phyloP scores from a whole-genome alignment of 176 grass and related monocot species.

The Aegilops tauschii region DNA sequence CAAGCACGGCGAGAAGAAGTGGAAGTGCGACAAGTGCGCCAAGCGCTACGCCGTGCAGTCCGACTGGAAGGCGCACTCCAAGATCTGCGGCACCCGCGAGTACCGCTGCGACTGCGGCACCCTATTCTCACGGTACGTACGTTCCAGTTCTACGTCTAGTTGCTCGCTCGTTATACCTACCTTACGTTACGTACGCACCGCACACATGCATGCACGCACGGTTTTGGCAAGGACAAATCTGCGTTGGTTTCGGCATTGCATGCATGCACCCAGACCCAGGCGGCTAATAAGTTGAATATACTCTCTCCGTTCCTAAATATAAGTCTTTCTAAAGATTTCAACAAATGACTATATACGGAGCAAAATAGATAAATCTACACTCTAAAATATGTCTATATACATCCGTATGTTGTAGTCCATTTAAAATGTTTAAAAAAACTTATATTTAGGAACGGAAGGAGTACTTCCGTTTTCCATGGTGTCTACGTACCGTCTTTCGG shows the following conservation, averaged over 20 bases:
- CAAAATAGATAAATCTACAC: no score
- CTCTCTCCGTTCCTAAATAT: no score
- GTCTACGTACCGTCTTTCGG: neutral
- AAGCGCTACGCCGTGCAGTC: slow-evolving; percentile 98
- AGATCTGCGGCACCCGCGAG: slow-evolving; percentile 95
- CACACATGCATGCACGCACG: neutral
- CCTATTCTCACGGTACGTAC: slow-evolving; percentile 80
- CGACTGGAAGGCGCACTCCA: slow-evolving; percentile 97
- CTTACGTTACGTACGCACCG: neutral
- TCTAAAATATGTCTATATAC: no score
- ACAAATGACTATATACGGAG: no score
- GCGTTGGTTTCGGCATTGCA: neutral
- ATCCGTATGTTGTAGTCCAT: no score
- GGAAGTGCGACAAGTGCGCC: slow-evolving; percentile 99
- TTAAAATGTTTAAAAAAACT: no score
- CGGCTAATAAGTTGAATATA: neutral
- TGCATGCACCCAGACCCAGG: neutral
- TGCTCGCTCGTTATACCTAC: neutral
- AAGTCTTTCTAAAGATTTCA: no score
- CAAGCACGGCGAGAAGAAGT: slow-evolving; percentile 99
- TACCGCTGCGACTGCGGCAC: slow-evolving; percentile 99
- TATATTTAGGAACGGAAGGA: no score
- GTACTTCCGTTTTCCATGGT: neutral
- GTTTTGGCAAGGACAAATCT: neutral
- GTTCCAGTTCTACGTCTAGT: neutral